Conservation (phyloP, 1,284 basidiomycete species). For the Psilocybe mexicana region DNA sequence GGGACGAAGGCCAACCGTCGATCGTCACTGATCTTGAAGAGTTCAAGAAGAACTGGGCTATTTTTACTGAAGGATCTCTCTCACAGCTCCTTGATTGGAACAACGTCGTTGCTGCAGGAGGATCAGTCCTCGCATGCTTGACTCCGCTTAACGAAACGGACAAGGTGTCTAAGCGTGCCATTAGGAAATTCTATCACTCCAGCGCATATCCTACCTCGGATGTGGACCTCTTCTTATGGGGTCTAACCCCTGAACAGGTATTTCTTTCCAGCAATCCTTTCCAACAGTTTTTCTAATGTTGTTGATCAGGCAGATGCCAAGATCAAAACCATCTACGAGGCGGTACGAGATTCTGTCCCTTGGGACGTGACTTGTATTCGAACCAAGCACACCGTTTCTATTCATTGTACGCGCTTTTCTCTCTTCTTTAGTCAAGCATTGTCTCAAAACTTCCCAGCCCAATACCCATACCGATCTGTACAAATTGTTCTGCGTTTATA, state of each 20-base stretch:
- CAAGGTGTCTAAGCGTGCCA: conserved; percentile 51
- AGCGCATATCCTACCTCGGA: conserved; percentile 58
- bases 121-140: conserved; percentile 57
- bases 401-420: conserved; percentile 46
- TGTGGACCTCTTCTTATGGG: conserved; percentile 64
- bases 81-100: conserved; percentile 56
- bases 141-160: conserved; percentile 46
- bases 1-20: conserved; percentile 43
- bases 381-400: conserved; percentile 62
- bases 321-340: conserved; percentile 57
- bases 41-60: conserved; percentile 59
- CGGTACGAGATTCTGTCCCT: conserved; percentile 60
- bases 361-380: conserved; percentile 67
- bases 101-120: conserved; percentile 62
- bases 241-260: conserved; percentile 51
- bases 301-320: conserved; percentile 51
- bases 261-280: neutral
- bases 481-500: conserved; percentile 61
- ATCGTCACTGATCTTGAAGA: conserved; percentile 50
- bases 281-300: neutral
- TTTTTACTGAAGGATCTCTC: conserved; percentile 60
- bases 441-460: conserved; percentile 35
- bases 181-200: conserved; percentile 56
- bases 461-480: conserved; percentile 60
- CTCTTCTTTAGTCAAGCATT: neutral